These are phyloP conservation scores for Citrus inodora DNA, from an alignment of 345 rosid species.

Conservation along the genomic window DNA sequence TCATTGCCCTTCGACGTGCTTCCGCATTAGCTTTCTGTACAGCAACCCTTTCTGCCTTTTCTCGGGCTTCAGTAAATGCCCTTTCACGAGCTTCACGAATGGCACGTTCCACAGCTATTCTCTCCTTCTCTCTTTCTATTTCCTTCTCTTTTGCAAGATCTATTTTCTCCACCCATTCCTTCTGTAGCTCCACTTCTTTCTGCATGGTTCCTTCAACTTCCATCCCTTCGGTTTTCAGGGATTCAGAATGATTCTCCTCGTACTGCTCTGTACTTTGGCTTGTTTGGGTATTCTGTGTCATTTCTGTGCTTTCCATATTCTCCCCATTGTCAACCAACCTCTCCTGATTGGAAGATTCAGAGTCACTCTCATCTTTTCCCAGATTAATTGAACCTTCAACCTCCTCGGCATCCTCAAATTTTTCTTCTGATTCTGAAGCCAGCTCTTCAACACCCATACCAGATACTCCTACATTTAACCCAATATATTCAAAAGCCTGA, in stretches of 20 bases:
- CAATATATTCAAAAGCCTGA: constrained; percentile 25
- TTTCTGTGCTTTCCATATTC: constrained; percentile 23
- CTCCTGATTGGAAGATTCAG: constrained; percentile 31
- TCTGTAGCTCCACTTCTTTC: constrained; percentile 39
- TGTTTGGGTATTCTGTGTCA: constrained; percentile 22
- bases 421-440: constrained; percentile 36
- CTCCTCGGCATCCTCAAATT: constrained; percentile 27
- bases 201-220: constrained; percentile 34
- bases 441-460: constrained; percentile 35
- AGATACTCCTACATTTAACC: constrained; percentile 26
- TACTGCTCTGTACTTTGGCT: constrained; percentile 26
- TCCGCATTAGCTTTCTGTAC: constrained; percentile 63
- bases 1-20: constrained; percentile 50
- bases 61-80: constrained; percentile 86
- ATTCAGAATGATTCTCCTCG: constrained; percentile 35
- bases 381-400: constrained; percentile 23
- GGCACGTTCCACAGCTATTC: constrained; percentile 86
- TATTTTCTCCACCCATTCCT: constrained; percentile 32
- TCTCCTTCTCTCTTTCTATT: constrained; percentile 62
- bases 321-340: constrained; percentile 20
- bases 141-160: constrained; percentile 53
- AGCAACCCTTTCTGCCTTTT: constrained; percentile 60
- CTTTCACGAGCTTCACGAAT: constrained; percentile 93
- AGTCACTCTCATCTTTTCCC: constrained; percentile 23
- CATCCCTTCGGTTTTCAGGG: constrained; percentile 38